Conservation (phyloP, 805 yeast genomes). For the Alloascoidea africana region DNA sequence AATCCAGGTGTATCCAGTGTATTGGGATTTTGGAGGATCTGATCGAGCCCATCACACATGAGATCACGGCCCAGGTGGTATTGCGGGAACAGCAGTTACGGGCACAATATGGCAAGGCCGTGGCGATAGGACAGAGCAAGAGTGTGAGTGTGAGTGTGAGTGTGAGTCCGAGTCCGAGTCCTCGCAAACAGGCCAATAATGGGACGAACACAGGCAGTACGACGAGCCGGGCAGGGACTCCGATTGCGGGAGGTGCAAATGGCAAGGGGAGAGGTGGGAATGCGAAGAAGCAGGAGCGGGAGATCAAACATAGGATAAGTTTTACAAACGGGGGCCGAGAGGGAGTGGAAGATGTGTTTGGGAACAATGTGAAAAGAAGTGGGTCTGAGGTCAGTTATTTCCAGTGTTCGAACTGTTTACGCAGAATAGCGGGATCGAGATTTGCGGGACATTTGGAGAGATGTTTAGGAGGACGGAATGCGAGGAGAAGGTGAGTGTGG, state of each 20-base stretch:
- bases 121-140: constrained; percentile 7
- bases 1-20: too few species aligned
- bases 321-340: too few species aligned
- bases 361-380: constrained; percentile 28
- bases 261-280: constrained; percentile 11
- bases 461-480: constrained; percentile 57
- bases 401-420: constrained; percentile 63
- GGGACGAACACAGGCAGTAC: constrained; percentile 9
- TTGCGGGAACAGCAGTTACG: constrained; percentile 17
- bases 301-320: constrained; percentile 23
- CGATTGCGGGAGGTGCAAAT: too few species aligned
- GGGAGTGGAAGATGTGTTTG: constrained; percentile 35
- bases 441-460: constrained; percentile 90
- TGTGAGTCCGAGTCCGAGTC: constrained; percentile 3
- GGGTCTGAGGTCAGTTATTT: constrained; percentile 53
- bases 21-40: constrained; percentile 11
- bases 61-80: constrained; percentile 18
- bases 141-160: constrained; percentile 4
- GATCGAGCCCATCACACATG: constrained; percentile 17
- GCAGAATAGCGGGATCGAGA: constrained; percentile 82
- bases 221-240: too few species aligned
- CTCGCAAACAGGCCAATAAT: constrained; percentile 5
- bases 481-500: too few species aligned
- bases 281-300: constrained; percentile 17
- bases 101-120: constrained; percentile 16